Evolutionary conservation across 805 yeast genomes (phyloP).

Genomic region (Dipodascus geniculatus): DNA sequence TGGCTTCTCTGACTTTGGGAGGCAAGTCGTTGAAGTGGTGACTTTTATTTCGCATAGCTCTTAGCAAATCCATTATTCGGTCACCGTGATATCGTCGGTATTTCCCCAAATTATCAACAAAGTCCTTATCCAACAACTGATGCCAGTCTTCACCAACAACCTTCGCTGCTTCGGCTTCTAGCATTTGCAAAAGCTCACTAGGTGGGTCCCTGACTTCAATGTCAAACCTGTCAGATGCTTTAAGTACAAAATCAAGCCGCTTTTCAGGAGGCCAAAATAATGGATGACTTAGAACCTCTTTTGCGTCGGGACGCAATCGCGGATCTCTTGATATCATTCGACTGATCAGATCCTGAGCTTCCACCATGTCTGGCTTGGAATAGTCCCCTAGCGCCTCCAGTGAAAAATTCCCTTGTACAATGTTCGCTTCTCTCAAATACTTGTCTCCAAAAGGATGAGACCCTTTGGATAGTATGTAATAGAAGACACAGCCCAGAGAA

Average conservation of each 20-base stretch:
- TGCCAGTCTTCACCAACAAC: slow-evolving; percentile 68
- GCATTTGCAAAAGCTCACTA: slow-evolving; percentile 39
- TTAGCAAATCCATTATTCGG: slow-evolving; percentile 69
- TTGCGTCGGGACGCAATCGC: slow-evolving; percentile 56
- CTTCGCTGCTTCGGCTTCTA: slow-evolving; percentile 39
- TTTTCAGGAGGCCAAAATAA: slow-evolving; percentile 69
- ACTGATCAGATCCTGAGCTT: slow-evolving; percentile 60
- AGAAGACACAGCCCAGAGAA: slow-evolving; percentile 89
- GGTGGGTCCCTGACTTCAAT: slow-evolving; percentile 78
- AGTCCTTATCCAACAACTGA: slow-evolving; percentile 48
- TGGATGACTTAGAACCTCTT: slow-evolving; percentile 66
- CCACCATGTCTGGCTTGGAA: slow-evolving; percentile 31
- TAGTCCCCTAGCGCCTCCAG: slow-evolving; percentile 34
- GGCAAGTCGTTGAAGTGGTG: slow-evolving; percentile 93
- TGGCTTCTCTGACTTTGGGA: slow-evolving; percentile 41
- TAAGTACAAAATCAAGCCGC: slow-evolving; percentile 72
- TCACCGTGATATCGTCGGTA: slow-evolving; percentile 77
- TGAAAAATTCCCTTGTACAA: slow-evolving; percentile 41
- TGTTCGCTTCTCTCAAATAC: slow-evolving; percentile 78
- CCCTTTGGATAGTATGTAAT: slow-evolving; percentile 73
- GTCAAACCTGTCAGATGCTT: slow-evolving; percentile 86
- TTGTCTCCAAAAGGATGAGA: slow-evolving; percentile 92
- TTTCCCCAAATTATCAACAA: slow-evolving; percentile 77
- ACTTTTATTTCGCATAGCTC: slow-evolving; percentile 86
- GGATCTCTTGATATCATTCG: slow-evolving; percentile 68